Evolutionary conservation across 371 early-diverging fungal genomes (phyloP).

Genomic region (Lichtheimia corymbifera): DNA sequence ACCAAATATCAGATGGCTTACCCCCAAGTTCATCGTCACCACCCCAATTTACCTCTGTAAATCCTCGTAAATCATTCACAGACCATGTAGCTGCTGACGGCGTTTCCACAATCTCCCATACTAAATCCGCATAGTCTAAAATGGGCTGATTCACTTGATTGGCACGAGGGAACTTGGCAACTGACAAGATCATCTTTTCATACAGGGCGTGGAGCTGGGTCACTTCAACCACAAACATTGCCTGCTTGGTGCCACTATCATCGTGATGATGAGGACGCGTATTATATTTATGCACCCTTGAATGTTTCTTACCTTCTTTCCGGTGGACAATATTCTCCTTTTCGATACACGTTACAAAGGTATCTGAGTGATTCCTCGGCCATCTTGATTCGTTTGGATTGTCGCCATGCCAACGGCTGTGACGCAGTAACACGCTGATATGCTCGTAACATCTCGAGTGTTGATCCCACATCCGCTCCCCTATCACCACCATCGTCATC

Average conservation of each 20-base stretch:
- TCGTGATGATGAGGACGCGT: no score
- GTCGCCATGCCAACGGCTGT: slow-evolving; percentile 48
- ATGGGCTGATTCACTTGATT: slow-evolving; percentile 61
- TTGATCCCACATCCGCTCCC: slow-evolving; percentile 1
- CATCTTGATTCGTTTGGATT: slow-evolving; percentile 49
- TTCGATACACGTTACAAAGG: slow-evolving; percentile 27
- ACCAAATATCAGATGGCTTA: neutral
- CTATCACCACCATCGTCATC: neutral
- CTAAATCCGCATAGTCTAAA: slow-evolving; percentile 63
- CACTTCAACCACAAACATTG: slow-evolving; percentile 34
- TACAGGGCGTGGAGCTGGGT: slow-evolving; percentile 61
- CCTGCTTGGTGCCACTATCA: neutral
- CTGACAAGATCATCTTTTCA: slow-evolving; percentile 58
- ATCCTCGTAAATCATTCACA: slow-evolving; percentile 35
- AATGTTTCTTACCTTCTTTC: slow-evolving; percentile 3
- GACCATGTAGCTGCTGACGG: slow-evolving; percentile 37
- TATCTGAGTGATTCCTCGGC: slow-evolving; percentile 40
- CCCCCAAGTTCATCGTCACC: slow-evolving; percentile 5
- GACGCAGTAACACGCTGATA: slow-evolving; percentile 48
- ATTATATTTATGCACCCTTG: neutral
- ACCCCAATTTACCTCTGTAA: slow-evolving; percentile 45
- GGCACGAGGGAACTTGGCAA: slow-evolving; percentile 66
- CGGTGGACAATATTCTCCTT: slow-evolving; percentile 27
- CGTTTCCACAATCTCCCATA: slow-evolving; percentile 57
- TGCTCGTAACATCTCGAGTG: slow-evolving; percentile 52